Evolutionary conservation across 1,139 yeast genomes (phyloP).

Genomic region (Arxiozyma slooffiae): DNA sequence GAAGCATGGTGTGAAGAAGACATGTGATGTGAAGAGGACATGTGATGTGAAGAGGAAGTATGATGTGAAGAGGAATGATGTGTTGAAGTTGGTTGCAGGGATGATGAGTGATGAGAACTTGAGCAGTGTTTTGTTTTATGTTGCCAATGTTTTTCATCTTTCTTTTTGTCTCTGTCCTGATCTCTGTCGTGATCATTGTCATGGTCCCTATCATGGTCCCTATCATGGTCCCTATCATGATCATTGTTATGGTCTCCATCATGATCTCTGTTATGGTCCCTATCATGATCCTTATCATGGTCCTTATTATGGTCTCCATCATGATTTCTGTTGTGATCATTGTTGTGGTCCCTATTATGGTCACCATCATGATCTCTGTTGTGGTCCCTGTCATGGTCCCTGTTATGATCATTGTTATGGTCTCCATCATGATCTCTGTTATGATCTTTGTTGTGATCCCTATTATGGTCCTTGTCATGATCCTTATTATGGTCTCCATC

Average conservation of each 20-base stretch:
- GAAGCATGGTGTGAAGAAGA: neutral
- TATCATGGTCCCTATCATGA: neutral
- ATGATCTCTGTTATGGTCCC: neutral
- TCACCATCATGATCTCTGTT: no score
- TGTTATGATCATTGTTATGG: neutral
- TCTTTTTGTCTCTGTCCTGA: neutral
- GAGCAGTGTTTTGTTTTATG: neutral
- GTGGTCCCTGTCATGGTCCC: neutral
- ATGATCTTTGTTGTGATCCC: neutral
- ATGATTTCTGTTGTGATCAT: neutral
- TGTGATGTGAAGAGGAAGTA: neutral
- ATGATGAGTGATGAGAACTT: neutral
- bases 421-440: neutral
- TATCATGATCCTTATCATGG: neutral
- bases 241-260: neutral
- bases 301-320: neutral
- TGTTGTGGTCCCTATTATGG: no score
- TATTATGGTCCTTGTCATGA: neutral
- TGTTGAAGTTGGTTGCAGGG: neutral
- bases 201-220: neutral
- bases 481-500: neutral
- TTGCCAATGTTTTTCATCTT: neutral
- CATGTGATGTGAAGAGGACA: constrained; percentile 1
- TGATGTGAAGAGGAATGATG: constrained; percentile 2
- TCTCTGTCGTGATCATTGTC: neutral